These are phyloP conservation scores for Graphilbum fragrans DNA, from an alignment of 2,329 filamentous ascomycete genomes.

Conservation along the genomic window DNA sequence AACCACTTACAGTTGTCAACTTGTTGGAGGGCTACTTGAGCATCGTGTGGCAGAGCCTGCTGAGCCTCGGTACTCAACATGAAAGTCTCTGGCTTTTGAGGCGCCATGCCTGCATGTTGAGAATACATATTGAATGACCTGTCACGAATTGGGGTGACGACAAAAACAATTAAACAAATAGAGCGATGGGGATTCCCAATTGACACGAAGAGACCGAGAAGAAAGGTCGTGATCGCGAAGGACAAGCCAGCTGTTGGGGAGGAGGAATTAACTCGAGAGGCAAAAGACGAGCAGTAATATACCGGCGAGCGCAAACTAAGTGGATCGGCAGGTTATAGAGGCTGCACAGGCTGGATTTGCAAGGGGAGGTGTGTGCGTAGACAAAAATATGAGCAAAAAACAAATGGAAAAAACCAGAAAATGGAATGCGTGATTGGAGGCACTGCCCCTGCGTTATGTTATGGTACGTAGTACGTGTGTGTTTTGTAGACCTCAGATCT, in stretches of 20 bases:
- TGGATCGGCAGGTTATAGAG: not conserved
- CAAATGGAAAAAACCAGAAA: not conserved
- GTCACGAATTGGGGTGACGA: conserved; percentile 1
- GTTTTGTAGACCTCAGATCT: not conserved
- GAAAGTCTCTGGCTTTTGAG: conserved; percentile 96
- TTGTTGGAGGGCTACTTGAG: conserved; percentile 92
- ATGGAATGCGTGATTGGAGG: conserved; percentile 4
- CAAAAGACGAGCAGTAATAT: not conserved
- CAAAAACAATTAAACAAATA: not conserved
- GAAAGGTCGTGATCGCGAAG: too few species aligned
- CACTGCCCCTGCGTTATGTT: conserved; percentile 11
- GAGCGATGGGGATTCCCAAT: not conserved
- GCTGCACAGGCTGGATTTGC: not conserved
- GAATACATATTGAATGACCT: conserved; percentile 52
- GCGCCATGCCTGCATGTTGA: conserved; percentile 77
- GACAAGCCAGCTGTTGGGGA: conserved; percentile 3
- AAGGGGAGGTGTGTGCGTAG: not conserved
- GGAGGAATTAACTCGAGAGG: not conserved
- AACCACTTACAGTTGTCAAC: conserved; percentile 94
- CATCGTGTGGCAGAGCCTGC: conserved; percentile 89
- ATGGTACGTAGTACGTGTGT: not conserved
- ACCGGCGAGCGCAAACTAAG: too few species aligned
- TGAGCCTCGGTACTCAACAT: conserved; percentile 96
- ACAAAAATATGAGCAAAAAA: not conserved
- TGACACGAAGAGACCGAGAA: not conserved